Evolutionary conservation across 2,329 filamentous ascomycete species (phyloP).

Genomic region (Nothopassalora personata): DNA sequence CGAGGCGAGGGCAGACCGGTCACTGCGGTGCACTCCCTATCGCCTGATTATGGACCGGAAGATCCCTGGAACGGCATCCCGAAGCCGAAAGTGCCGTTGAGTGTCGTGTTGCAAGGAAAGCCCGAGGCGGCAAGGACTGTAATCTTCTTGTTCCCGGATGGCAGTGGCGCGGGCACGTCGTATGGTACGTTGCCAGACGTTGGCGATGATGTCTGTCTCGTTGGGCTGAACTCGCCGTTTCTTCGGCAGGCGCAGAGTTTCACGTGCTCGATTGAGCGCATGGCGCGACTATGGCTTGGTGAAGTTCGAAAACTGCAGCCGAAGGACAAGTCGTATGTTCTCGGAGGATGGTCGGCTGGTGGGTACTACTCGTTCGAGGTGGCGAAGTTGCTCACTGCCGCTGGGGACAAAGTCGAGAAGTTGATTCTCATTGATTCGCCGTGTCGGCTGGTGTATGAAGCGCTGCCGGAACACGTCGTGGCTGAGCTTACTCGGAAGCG

Average conservation of each 20-base stretch:
- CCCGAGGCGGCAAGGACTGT: slow-evolving; percentile 13
- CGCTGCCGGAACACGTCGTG: slow-evolving; percentile 25
- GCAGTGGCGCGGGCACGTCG: slow-evolving; percentile 42
- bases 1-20: background rate
- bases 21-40: background rate
- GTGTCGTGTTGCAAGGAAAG: slow-evolving; percentile 24
- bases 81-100: slow-evolving; percentile 30
- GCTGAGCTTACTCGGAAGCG: slow-evolving; percentile 24
- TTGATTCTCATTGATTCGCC: slow-evolving; percentile 30
- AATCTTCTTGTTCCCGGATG: slow-evolving; percentile 42
- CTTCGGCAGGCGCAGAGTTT: slow-evolving; percentile 25
- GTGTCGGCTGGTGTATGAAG: slow-evolving; percentile 24
- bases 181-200: slow-evolving; percentile 39
- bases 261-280: slow-evolving; percentile 27
- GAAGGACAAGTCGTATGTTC: slow-evolving; percentile 52
- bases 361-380: slow-evolving; percentile 59
- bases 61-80: slow-evolving; percentile 30
- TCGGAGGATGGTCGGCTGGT: slow-evolving; percentile 72
- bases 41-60: slow-evolving; percentile 11
- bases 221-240: slow-evolving; percentile 33
- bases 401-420: slow-evolving; percentile 24
- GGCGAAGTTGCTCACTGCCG: slow-evolving; percentile 21
- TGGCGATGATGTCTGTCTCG: slow-evolving; percentile 45
- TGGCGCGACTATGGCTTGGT: slow-evolving; percentile 24
- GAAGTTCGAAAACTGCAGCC: slow-evolving; percentile 42